Base-by-base conservation (phyloP, 2,329 filamentous ascomycete genomes). In the Ophiostoma sp. region DNA sequence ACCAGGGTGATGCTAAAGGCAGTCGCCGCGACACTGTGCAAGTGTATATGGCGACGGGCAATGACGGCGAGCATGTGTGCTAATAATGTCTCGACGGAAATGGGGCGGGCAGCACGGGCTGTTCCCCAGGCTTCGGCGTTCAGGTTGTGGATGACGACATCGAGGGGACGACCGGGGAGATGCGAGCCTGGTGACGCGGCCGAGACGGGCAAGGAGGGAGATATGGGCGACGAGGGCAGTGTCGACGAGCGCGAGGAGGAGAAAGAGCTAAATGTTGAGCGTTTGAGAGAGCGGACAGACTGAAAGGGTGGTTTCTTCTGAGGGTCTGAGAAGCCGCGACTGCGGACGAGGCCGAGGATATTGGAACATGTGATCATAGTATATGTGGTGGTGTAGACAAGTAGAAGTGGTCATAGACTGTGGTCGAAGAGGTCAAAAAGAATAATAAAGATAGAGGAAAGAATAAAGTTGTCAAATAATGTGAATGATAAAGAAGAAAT, bases 81-180 rank as follows among this genome's bases (percentile, higher is more conserved):
- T 4, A 71, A 31, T n/a, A 71, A 54, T 23, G 64, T 62, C 17
- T 68, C 67, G 41, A 69, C 31, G 64, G 70, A 64, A 13, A 67
- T 44, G 1, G 64, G 65, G 2, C 70, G 67, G 17, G 41, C 64
- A 4, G 70, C 64, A 54, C 70, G 70, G 13, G 41, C 66, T 13
- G 65, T 71, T 13, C 70, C 70, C 44, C 54, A 44, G 23, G 48
- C 67, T 13, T 69, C 68, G 39, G 57, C 31, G 48, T 69, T 48
- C 44, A 71, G 70, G 48, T 71, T 71, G 67, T 64, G 68, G 64
- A 71, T 65, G 67, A 71, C 70, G 54, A 71, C 65, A 41, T 71
- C 70, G 23, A 71, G 64, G 20, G 35, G 65, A 23, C 66, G 48
- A 35, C 27, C 23, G 20, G n/a, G n/a, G 11, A 48, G 39, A 17